phyloP scores from a whole-genome alignment of 106 monocot species.

The Phalaenopsis equestris region DNA sequence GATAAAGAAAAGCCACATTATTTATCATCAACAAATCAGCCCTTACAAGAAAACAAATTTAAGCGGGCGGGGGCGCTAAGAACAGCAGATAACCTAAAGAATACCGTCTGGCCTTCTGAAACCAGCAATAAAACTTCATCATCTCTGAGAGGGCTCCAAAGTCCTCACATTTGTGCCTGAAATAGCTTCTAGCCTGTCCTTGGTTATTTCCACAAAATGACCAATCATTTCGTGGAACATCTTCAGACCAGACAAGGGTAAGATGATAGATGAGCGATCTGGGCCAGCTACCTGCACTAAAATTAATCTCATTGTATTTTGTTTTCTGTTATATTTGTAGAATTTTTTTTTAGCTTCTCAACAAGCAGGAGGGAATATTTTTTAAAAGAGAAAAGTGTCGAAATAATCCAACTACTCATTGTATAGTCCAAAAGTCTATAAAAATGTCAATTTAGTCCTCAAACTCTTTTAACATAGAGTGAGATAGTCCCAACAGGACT shows the following conservation, averaged over 20 bases:
- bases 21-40: background rate
- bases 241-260: conserved; percentile 69
- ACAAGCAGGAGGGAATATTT: no score
- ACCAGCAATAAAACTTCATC: conserved; percentile 20
- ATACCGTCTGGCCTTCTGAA: no score
- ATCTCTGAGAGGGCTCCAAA: conserved; percentile 48
- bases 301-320: background rate
- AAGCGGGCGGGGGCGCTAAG: background rate
- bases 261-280: conserved; percentile 86
- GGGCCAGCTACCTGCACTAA: conserved; percentile 62
- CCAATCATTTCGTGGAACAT: conserved; percentile 88
- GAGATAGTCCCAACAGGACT: no score
- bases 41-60: background rate
- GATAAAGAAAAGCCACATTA: background rate
- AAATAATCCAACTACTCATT: no score
- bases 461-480: no score
- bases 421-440: no score
- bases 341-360: no score
- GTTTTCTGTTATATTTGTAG: no score
- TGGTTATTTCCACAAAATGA: conserved; percentile 83
- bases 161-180: conserved; percentile 45
- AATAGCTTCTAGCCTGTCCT: conserved; percentile 69
- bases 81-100: background rate
- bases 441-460: no score
- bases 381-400: no score